phyloP scores from a whole-genome alignment of 495 filamentous ascomycete genomes.

The Pseudoneurospora amorphoporcata region DNA sequence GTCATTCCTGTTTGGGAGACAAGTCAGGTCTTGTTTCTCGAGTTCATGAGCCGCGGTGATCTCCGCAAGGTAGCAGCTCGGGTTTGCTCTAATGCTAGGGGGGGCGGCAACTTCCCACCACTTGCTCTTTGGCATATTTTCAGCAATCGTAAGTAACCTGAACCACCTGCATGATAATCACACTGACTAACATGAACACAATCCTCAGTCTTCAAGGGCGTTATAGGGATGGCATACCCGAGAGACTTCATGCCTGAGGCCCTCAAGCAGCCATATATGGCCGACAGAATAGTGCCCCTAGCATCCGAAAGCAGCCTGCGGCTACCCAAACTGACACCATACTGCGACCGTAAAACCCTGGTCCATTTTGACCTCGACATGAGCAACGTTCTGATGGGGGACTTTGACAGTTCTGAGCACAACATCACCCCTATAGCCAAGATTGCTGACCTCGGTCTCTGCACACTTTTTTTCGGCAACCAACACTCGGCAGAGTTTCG shows the following conservation, averaged over 20 bases:
- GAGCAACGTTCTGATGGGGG: slow-evolving; percentile 3
- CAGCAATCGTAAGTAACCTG: slow-evolving; percentile 4
- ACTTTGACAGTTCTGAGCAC: neutral
- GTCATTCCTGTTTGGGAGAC: neutral
- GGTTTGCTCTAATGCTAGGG: neutral
- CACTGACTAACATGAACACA: neutral
- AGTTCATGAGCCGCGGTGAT: slow-evolving; percentile 7
- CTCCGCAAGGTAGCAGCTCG: neutral
- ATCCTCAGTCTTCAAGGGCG: slow-evolving; percentile 4
- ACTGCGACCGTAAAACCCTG: neutral
- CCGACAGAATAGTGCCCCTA: neutral
- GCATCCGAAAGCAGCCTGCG: neutral
- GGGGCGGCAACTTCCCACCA: neutral
- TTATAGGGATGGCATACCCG: slow-evolving; percentile 9
- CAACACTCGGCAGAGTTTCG: too few relatives aligned
- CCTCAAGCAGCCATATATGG: neutral
- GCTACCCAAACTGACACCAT: neutral
- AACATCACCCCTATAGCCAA: neutral
- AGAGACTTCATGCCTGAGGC: neutral
- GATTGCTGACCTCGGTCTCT: slow-evolving; percentile 6
- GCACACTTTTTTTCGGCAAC: neutral
- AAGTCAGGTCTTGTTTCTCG: slow-evolving; percentile 1
- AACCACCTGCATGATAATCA: neutral
- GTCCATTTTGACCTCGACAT: slow-evolving; percentile 8
- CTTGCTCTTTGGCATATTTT: slow-evolving; percentile 8